These are phyloP conservation scores for Rhododendron simsii DNA, from an alignment of 148 eudicot species.

Conservation along the genomic window DNA sequence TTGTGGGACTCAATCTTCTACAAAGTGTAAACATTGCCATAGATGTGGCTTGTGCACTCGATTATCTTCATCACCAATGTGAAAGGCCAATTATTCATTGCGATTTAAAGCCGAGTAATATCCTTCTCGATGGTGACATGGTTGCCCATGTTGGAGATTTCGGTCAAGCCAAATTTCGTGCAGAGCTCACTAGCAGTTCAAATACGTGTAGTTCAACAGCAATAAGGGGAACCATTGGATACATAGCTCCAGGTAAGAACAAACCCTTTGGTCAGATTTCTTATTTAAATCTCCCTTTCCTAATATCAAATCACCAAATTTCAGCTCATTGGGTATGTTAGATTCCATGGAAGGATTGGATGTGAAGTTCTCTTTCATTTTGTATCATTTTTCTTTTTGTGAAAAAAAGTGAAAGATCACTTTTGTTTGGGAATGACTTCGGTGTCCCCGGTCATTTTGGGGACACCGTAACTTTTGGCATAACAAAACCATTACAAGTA, in stretches of 20 bases:
- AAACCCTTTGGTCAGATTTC: background rate
- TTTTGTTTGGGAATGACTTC: no score
- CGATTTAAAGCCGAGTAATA: background rate
- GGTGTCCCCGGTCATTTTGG: no score
- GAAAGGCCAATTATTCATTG: background rate
- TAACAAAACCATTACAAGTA: no score
- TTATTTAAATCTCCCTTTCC: background rate
- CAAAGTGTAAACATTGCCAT: background rate
- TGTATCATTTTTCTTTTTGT: no score
- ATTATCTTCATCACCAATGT: constrained; percentile 2
- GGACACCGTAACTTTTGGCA: no score
- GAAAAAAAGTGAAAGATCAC: no score
- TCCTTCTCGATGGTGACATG: background rate
- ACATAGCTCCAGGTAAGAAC: background rate
- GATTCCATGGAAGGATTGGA: background rate
- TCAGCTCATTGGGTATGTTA: background rate
- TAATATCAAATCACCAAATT: background rate
- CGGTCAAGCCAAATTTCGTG: background rate
- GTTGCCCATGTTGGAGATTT: constrained; percentile 1
- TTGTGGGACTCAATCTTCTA: background rate
- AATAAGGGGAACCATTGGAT: background rate
- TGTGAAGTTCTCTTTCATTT: background rate
- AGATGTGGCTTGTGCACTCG: background rate
- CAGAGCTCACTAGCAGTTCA: background rate
- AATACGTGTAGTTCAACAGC: background rate